Conservation (phyloP, 225 moss, liverwort and hornwort species). For the Straminergon stramineum region DNA sequence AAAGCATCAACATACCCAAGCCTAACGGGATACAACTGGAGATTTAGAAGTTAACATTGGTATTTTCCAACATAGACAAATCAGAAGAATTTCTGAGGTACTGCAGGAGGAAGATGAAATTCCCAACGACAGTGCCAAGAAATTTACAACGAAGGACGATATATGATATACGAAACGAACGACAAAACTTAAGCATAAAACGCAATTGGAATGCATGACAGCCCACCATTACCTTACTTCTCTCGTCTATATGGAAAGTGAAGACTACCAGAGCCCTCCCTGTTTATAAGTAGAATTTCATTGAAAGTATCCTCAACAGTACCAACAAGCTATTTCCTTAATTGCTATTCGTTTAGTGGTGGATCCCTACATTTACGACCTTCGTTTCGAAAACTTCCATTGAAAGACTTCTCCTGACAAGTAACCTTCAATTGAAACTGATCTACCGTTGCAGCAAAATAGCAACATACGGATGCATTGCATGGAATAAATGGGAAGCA, state of each 20-base stretch:
- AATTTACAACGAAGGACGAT: too few species aligned
- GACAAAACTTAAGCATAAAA: rapidly evolving
- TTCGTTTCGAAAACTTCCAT: neutral
- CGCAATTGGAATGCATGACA: neutral
- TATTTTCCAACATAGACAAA: neutral
- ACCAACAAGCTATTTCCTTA: rapidly evolving
- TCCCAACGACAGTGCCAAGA: too few species aligned
- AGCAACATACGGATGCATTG: rapidly evolving
- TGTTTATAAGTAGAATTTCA: neutral
- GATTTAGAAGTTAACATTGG: neutral
- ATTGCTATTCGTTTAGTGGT: neutral
- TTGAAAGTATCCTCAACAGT: too few species aligned
- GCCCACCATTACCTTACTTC: neutral
- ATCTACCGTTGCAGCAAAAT: neutral
- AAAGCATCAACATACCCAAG: too few species aligned
- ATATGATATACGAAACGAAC: neutral
- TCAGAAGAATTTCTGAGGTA: neutral
- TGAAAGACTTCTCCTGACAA: neutral
- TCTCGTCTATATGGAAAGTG: neutral
- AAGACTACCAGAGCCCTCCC: rapidly evolving
- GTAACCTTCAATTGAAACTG: too few species aligned
- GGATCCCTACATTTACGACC: rapidly evolving
- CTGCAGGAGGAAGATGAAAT: too few species aligned
- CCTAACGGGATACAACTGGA: too few species aligned
- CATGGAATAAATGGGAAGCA: neutral